These are phyloP conservation scores for Talaromyces islandicus DNA, from an alignment of 2,329 filamentous ascomycete genomes.

Conservation along the genomic window DNA sequence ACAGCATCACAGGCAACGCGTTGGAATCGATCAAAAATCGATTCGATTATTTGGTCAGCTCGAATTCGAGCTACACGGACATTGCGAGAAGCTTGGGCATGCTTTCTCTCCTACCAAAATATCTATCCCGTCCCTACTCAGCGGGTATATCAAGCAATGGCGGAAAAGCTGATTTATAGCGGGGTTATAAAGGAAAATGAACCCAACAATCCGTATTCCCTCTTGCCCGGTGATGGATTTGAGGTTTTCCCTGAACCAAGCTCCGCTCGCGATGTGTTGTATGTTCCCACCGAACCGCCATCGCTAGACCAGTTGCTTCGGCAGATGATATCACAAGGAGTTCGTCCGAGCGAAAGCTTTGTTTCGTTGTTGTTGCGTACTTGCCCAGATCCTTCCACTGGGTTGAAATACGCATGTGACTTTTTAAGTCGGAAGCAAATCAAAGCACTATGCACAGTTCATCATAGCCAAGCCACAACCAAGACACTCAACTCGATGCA, in stretches of 20 bases:
- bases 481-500: slow-evolving; percentile 25
- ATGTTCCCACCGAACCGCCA: slow-evolving; percentile 50
- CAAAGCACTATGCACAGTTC: slow-evolving; percentile 22
- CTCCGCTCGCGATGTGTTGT: slow-evolving; percentile 53
- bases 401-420: slow-evolving; percentile 30
- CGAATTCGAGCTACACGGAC: slow-evolving; percentile 56
- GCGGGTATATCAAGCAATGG: slow-evolving; percentile 51
- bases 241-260: slow-evolving; percentile 51
- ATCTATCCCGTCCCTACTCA: slow-evolving; percentile 29
- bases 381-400: slow-evolving; percentile 33
- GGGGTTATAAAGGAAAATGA: slow-evolving; percentile 5
- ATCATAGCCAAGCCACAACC: slow-evolving; percentile 12
- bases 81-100: slow-evolving; percentile 59
- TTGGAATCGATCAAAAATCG: slow-evolving; percentile 11
- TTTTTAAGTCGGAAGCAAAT: slow-evolving; percentile 33
- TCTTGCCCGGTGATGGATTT: slow-evolving; percentile 50
- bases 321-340: slow-evolving; percentile 42
- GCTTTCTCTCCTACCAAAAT: slow-evolving; percentile 53
- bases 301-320: slow-evolving; percentile 46
- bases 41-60: slow-evolving; percentile 47
- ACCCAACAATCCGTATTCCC: slow-evolving; percentile 18
- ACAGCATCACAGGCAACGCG: slow-evolving; percentile 8
- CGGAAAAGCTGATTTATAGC: slow-evolving; percentile 48
- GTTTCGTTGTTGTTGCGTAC: slow-evolving; percentile 47
- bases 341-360: slow-evolving; percentile 39